phyloP scores from a whole-genome alignment of 495 filamentous ascomycete genomes.

The Delitschia confertaspora region DNA sequence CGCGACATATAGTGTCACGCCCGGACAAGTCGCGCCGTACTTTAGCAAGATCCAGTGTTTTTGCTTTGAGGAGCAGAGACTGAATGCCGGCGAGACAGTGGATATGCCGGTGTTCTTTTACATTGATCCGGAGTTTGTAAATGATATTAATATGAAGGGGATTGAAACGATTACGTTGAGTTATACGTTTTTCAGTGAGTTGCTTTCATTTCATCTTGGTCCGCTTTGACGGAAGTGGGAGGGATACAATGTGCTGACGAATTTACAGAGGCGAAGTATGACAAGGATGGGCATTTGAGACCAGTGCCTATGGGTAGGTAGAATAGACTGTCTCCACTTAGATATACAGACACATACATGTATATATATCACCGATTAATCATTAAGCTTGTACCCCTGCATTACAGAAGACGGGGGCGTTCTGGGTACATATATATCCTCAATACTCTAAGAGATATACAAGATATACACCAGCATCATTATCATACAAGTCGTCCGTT shows the following conservation, averaged over 20 bases:
- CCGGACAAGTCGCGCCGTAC: slow-evolving; percentile 90
- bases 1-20: slow-evolving; percentile 94
- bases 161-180: slow-evolving; percentile 91
- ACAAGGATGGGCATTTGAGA: slow-evolving; percentile 36
- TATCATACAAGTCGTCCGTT: no score
- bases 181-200: slow-evolving; percentile 98
- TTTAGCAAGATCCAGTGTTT: slow-evolving; percentile 99
- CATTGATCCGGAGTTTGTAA: slow-evolving; percentile 89
- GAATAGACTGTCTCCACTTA: no score
- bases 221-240: no score
- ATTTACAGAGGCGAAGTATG: slow-evolving; percentile 35
- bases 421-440: no score
- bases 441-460: no score
- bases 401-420: no score
- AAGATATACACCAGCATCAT: no score
- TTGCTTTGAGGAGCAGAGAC: slow-evolving; percentile 93
- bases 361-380: no score
- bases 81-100: slow-evolving; percentile 92
- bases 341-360: no score
- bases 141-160: slow-evolving; percentile 83
- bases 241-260: not conserved
- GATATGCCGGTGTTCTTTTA: slow-evolving; percentile 99
- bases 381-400: no score
- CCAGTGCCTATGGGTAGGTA: slow-evolving; percentile 29
- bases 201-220: not conserved